Conservation (phyloP, 2,329 filamentous ascomycete genomes). For the Fusarium avenaceum region DNA sequence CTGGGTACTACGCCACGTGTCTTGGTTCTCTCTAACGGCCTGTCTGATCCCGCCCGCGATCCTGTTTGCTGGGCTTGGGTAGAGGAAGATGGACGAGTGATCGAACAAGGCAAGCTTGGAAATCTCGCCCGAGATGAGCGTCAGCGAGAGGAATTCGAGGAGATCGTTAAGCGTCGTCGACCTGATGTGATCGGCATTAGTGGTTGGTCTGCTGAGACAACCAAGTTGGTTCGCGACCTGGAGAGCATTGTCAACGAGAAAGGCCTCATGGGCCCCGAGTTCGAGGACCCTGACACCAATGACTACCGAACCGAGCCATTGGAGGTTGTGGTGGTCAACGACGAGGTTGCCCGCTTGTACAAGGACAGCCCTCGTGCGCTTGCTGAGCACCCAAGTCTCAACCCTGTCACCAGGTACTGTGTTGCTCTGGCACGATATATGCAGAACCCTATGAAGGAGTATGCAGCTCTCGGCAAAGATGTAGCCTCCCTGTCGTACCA, state of each 20-base stretch:
- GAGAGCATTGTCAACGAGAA: constrained; percentile 83
- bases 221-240: constrained; percentile 85
- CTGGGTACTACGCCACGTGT: constrained; percentile 90
- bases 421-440: constrained; percentile 90
- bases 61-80: constrained; percentile 92
- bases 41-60: constrained; percentile 79
- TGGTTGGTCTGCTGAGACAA: constrained; percentile 88
- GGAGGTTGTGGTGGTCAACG: constrained; percentile 92
- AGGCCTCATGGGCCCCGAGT: constrained; percentile 83
- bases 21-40: constrained; percentile 87
- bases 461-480: constrained; percentile 91
- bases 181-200: constrained; percentile 93
- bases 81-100: constrained; percentile 89
- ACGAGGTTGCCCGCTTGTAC: constrained; percentile 96
- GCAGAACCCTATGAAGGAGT: constrained; percentile 96
- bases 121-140: constrained; percentile 80
- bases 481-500: constrained; percentile 90
- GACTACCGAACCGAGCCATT: constrained; percentile 83
- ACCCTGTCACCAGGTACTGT: constrained; percentile 87
- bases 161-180: constrained; percentile 81
- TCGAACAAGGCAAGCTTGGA: constrained; percentile 88
- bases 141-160: constrained; percentile 78
- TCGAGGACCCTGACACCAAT: constrained; percentile 81
- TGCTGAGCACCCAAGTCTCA: constrained; percentile 83
- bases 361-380: constrained; percentile 87